Evolutionary conservation across 352 stramenopile genomes (phyloP).

Genomic region (Chrysophaeum taylorii): DNA sequence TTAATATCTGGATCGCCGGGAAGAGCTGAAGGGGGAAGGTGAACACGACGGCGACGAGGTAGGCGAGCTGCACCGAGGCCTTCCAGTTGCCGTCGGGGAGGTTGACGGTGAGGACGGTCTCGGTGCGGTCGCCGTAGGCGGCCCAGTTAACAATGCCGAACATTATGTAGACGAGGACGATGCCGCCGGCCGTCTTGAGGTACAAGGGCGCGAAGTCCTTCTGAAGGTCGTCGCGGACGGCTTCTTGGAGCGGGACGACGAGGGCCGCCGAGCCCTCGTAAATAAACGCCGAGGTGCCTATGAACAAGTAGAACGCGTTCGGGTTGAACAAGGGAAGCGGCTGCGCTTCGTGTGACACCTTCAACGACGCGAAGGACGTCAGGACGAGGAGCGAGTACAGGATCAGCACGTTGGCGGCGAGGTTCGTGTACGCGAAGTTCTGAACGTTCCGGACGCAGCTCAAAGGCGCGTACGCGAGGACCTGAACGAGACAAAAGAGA

Average conservation of each 20-base stretch:
- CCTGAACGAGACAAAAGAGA: neutral
- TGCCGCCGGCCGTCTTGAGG: conserved; percentile 12
- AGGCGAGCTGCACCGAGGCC: conserved; percentile 16
- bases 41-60: conserved; percentile 19
- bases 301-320: conserved; percentile 20
- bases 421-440: conserved; percentile 22
- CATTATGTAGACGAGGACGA: conserved; percentile 14
- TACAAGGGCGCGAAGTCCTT: conserved; percentile 10
- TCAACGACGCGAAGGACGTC: neutral
- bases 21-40: conserved; percentile 28
- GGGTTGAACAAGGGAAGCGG: conserved; percentile 14
- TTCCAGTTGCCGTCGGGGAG: conserved; percentile 10
- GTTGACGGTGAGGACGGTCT: conserved; percentile 23
- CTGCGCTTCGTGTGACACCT: neutral
- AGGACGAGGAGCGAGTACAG: conserved; percentile 20
- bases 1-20: conserved; percentile 21
- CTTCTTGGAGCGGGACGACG: conserved; percentile 23
- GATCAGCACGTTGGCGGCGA: conserved; percentile 24
- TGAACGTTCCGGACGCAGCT: conserved; percentile 22
- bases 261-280: conserved; percentile 24
- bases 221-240: conserved; percentile 5
- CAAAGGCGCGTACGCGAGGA: conserved; percentile 4
- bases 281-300: conserved; percentile 23
- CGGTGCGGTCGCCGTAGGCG: conserved; percentile 16
- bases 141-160: conserved; percentile 24